Evolutionary conservation across 2,329 filamentous ascomycete genomes (phyloP).

Genomic region (Hymenoscyphus scutula): DNA sequence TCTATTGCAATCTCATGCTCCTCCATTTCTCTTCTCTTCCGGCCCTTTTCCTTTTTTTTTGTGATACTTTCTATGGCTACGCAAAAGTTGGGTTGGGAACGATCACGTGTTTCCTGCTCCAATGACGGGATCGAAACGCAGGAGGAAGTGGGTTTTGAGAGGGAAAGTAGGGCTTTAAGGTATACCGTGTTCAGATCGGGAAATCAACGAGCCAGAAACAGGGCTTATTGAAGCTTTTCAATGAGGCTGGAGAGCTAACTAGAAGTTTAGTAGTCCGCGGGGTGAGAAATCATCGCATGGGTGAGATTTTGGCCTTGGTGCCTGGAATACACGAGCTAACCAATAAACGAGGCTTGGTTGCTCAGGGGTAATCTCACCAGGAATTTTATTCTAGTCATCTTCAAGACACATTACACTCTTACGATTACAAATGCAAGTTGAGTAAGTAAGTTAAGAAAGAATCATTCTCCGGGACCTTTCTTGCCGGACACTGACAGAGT

Average conservation of each 20-base stretch:
- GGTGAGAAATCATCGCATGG: no score
- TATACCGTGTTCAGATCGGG: neutral
- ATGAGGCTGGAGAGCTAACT: neutral
- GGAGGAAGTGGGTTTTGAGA: neutral
- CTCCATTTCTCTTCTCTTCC: neutral
- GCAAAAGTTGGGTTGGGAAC: neutral
- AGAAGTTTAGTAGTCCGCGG: no score
- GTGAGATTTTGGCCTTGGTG: slow-evolving; percentile 3
- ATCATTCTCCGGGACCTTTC: no score
- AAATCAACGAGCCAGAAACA: neutral
- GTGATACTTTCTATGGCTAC: neutral
- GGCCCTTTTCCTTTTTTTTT: no score
- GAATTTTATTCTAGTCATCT: no score
- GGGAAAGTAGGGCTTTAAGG: neutral
- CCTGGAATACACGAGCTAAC: neutral
- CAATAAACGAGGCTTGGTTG: neutral
- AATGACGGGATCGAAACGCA: neutral
- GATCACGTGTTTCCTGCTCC: neutral
- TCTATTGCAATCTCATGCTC: neutral
- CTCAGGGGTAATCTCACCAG: no score
- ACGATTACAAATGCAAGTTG: no score
- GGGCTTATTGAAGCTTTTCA: neutral
- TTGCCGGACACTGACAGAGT: no score
- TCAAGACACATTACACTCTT: no score
- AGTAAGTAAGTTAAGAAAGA: no score